Evolutionary conservation across 768 basidiomycete genomes (phyloP).

Genomic region (Hemileccinum rubropunctum): DNA sequence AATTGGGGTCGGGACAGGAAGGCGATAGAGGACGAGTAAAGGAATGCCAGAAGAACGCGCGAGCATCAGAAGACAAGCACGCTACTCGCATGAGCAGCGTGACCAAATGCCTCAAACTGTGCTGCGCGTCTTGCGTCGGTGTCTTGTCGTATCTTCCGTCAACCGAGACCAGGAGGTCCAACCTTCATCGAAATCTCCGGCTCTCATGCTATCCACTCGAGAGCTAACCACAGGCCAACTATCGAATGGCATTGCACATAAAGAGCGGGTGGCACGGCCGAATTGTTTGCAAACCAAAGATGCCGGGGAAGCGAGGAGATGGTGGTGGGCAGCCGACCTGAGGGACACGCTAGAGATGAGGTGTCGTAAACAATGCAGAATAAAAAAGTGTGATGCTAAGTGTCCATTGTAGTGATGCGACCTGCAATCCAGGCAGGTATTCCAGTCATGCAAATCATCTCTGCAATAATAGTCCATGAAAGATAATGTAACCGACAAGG

Average conservation of each 20-base stretch:
- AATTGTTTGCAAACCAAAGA: conserved; percentile 32
- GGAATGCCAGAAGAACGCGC: conserved; percentile 45
- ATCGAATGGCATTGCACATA: conserved; percentile 23
- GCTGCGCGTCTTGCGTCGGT: conserved; percentile 68
- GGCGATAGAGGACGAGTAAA: conserved; percentile 37
- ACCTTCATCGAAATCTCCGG: conserved; percentile 45
- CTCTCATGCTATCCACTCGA: conserved; percentile 16
- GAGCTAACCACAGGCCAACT: conserved; percentile 43
- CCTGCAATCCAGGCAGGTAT: conserved; percentile 57
- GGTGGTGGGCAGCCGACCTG: conserved; percentile 16
- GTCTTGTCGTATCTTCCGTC: conserved; percentile 55
- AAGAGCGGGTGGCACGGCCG: conserved; percentile 54
- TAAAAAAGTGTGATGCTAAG: conserved; percentile 37
- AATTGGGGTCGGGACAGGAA: conserved; percentile 47
- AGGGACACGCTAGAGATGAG: conserved; percentile 19
- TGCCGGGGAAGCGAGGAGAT: conserved; percentile 12
- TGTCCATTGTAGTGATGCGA: conserved; percentile 53
- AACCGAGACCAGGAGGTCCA: conserved; percentile 50
- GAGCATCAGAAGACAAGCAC: conserved; percentile 53
- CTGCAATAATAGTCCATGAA: conserved; percentile 36
- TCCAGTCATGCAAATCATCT: conserved; percentile 41
- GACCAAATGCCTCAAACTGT: conserved; percentile 53
- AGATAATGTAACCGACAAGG: conserved; percentile 37
- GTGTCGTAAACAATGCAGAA: conserved; percentile 44
- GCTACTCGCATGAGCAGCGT: conserved; percentile 45